Base-by-base conservation (phyloP, 495 filamentous ascomycete genomes). In the Penicillium paradoxum region DNA sequence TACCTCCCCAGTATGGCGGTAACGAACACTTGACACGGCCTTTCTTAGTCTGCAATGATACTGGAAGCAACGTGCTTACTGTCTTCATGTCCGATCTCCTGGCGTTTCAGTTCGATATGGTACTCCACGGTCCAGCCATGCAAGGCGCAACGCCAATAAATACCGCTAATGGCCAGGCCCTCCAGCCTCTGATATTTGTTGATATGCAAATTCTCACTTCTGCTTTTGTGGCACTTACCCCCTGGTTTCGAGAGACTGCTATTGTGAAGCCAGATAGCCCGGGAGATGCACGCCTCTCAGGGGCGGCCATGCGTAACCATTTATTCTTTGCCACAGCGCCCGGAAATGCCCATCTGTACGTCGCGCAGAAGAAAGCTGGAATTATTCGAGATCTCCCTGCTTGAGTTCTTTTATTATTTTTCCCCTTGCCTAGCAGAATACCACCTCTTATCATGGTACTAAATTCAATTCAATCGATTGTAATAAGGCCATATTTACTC, bases 301-400 rank as follows among this genome's bases (percentile, higher is more conserved):
- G 49, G 10, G 8, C 27, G 4, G 39, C 11, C 13, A 53, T 53
- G 33, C 42, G 41, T 21, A 30, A 45, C 11, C 13, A 46, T 53
- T 18, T 45, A 4, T 53, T 19, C 24, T 45, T 53, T 39, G 41
- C 50, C 18, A 53, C 41, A 2, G n/a, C 29, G 9, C 41, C 50
- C 5, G 50, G 41, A 21, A 53, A 53, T 39, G 19, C n/a, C 19
- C 4, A 29, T n/a, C 33, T 53, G 18, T 53, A 38, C 5, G 22
- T 53, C 8, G 29, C 50, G 10, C 14, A 53, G 41, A 53, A 46
- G 15, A 53, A 53, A 25, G 32, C n/a, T 22, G 41, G 42, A n/a
- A 34, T 53, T 4, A 44, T 52, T 38, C 40, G 40, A 3, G 19
- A 40, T 40, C 19, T 40, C 19, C 38, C 38, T 2, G 38, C 19